Evolutionary conservation across 1,139 yeast genomes (phyloP).

Genomic region (Sugiyamaella castrensis): DNA sequence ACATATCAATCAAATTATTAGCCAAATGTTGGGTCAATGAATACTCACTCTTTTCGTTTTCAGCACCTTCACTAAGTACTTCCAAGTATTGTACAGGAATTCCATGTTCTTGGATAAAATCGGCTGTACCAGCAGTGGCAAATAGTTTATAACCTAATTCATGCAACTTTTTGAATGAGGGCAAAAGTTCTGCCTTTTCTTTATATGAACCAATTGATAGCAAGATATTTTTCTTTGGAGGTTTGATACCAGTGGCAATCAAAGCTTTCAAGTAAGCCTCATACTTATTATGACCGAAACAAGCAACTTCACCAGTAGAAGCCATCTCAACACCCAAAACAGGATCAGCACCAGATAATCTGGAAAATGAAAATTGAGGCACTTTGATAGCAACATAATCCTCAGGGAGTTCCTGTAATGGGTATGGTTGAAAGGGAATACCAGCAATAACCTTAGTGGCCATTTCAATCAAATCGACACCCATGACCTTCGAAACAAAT

Average conservation of each 20-base stretch:
- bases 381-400: constrained; percentile 97
- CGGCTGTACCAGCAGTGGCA: constrained; percentile 99
- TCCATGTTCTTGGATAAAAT: constrained; percentile 91
- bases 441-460: constrained; percentile 97
- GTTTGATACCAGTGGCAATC: constrained; percentile 89
- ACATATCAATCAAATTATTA: constrained; percentile 91
- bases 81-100: constrained; percentile 95
- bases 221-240: constrained; percentile 92
- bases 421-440: constrained; percentile 81
- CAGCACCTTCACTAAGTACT: constrained; percentile 61
- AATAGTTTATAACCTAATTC: constrained; percentile 86
- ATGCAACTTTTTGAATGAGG: constrained; percentile 75
- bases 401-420: constrained; percentile 81
- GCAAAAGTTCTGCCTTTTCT: constrained; percentile 91
- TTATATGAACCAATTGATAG: constrained; percentile 96
- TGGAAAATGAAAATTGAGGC: constrained; percentile 96
- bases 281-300: constrained; percentile 92
- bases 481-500: constrained; percentile 95
- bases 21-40: constrained; percentile 96
- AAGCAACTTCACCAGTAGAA: constrained; percentile 98
- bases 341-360: constrained; percentile 98
- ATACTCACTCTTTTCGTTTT: constrained; percentile 85
- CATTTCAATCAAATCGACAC: constrained; percentile 94
- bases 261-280: constrained; percentile 96
- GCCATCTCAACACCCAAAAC: constrained; percentile 99